Conservation (phyloP, 345 rosid genomes). For the Kernera saxatilis region DNA sequence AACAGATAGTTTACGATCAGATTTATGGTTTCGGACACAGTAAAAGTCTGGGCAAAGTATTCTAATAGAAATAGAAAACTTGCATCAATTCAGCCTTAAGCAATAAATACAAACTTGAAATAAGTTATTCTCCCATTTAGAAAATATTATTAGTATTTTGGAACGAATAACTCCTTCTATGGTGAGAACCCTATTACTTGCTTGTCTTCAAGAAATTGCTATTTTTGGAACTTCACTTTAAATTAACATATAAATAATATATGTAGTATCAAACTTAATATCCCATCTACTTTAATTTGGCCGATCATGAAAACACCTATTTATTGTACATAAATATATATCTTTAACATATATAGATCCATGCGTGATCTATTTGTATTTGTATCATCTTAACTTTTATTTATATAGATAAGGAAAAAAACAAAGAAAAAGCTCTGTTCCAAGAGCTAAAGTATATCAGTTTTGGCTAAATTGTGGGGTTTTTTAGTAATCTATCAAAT, state of each 20-base stretch:
- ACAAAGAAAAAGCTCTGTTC: constrained; percentile 18
- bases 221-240: constrained; percentile 27
- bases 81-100: constrained; percentile 24
- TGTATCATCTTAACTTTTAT: constrained; percentile 9
- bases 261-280: background rate
- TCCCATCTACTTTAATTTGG: constrained; percentile 15
- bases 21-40: background rate
- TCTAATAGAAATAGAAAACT: background rate
- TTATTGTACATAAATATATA: constrained; percentile 24
- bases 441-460: constrained; percentile 8
- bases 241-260: constrained; percentile 14
- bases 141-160: constrained; percentile 10
- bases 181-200: constrained; percentile 14
- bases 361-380: constrained; percentile 27
- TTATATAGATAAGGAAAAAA: background rate
- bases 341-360: constrained; percentile 9
- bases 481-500: background rate
- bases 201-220: constrained; percentile 13
- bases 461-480: constrained; percentile 18
- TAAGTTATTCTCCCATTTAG: background rate
- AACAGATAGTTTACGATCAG: background rate
- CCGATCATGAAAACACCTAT: constrained; percentile 30
- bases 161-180: background rate
- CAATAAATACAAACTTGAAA: background rate
- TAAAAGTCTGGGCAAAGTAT: background rate